Evolutionary conservation across 306 rosid species (phyloP), one percentile per base, ranked within the genome.

Genomic region (Dalbergia cultrata): DNA sequence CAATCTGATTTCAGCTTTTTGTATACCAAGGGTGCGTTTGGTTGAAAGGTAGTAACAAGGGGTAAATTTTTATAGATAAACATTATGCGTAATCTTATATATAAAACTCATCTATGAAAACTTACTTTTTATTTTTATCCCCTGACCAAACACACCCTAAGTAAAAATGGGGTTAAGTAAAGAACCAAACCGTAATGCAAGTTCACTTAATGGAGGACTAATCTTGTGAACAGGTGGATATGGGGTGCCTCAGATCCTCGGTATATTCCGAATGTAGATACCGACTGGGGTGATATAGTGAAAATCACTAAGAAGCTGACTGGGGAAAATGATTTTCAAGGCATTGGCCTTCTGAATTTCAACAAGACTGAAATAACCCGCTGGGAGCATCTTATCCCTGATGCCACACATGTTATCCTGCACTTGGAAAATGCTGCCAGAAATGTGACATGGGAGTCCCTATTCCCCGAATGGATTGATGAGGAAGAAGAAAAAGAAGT

Each of bases 391-490:
- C 79, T 91, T 12, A 81, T 85, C 74, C 94, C 95, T 58, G 89
- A 90, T 18, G 87, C 89, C 18, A 41, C 84, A 41, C 86, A 89
- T 61, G 81, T 74, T 56, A 92, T 80, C 64, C 73, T 93, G 59
- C 83, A 79, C 18, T 39, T 95, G 49, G 90, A 91, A 64, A 65
- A 88, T 77, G 97, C 90, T 21, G 92, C 87, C 41, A 74, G 57
- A 49, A 88, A 90, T 57, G 82, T 91, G 64, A 93, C 97, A 17
- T 95, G 99, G 99, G 92, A 89, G 13, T 89, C 96, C 31, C 67
- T 95, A 16, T 95, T 89, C 70, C 99, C 97, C 0, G 99, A 95
- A 89, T 95, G 99, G 99, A 95, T 95, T 64, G 99, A 95, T 10
- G 99, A 95, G 80, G 97, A 91, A 87, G 99, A 95, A 49, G 98